These are phyloP conservation scores for Mollisiaceae sp. DNA, from an alignment of 2,329 filamentous ascomycete species.

Conservation along the genomic window DNA sequence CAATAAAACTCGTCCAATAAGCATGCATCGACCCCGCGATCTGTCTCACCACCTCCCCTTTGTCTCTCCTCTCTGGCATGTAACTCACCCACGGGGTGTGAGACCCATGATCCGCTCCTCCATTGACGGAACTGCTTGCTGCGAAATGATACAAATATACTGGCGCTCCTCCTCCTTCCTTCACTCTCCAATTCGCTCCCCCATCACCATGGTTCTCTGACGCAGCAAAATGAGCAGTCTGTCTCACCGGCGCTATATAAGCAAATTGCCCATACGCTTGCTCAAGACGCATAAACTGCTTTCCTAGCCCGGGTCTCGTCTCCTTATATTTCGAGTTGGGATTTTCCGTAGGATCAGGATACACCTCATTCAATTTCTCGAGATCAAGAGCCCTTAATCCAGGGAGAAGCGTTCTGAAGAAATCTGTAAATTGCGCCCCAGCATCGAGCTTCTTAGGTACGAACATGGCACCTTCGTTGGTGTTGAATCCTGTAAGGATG, in stretches of 20 bases:
- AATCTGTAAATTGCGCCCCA: conserved; percentile 58
- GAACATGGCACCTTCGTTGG: conserved; percentile 71
- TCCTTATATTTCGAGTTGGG: conserved; percentile 49
- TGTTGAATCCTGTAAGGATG: conserved; percentile 72
- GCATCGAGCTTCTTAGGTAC: conserved; percentile 56
- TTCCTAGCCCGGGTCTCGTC: conserved; percentile 48
- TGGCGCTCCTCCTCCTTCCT: conserved; percentile 32
- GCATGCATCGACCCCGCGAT: conserved; percentile 40
- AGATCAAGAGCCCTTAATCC: conserved; percentile 58
- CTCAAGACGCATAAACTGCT: conserved; percentile 62
- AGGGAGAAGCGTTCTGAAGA: conserved; percentile 68
- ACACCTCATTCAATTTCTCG: conserved; percentile 59
- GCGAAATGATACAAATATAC: conserved; percentile 67
- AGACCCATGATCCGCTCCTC: conserved; percentile 50
- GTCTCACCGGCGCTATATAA: conserved; percentile 67
- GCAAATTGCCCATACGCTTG: conserved; percentile 68
- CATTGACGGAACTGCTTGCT: conserved; percentile 43
- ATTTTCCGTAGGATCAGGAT: conserved; percentile 60
- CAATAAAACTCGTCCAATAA: conserved; percentile 43
- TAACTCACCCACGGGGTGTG: conserved; percentile 52
- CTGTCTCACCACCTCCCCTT: conserved; percentile 22
- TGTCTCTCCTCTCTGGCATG: conserved; percentile 33
- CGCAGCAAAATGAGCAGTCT: conserved; percentile 50
- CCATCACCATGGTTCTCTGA: neutral
- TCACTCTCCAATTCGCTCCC: neutral